Base-by-base conservation (phyloP, 2,329 filamentous ascomycete species). In the Aureobasidium namibiae region DNA sequence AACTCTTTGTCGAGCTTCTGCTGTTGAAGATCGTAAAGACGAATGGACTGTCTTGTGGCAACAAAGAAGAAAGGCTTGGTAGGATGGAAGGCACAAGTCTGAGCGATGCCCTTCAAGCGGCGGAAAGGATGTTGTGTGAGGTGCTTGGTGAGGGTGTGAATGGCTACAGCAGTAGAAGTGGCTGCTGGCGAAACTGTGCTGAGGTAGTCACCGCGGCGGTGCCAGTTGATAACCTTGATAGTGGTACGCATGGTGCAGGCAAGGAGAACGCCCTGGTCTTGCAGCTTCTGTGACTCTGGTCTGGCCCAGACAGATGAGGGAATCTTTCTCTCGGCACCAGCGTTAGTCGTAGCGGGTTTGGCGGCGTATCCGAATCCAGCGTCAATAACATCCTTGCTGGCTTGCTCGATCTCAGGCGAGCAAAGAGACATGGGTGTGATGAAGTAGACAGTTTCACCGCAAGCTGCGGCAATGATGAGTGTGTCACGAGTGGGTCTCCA, bases 61-160 rank as follows among this genome's bases (percentile, higher is more conserved):
- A 99, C 90, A 70, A 97, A 97, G 77, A 99, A 92, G 52, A 96
- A 84, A 0, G 94, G 92, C 65, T 91, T 87, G 41, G 87, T 89
- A 1, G 94, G 94, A 73, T 99, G 95, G 81, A 99, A 99, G 66
- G 92, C 90, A 4, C 91, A 92, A 1, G 88, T 88, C 74, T 97
- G 92, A 1, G 92, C 90, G 49, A 90, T 85, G 61, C 85, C 85
- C 68, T 84, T 84, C 63, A 87, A 74, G 60, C 83, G 82, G 62
- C 90, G 88, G 84, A 99, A 97, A 26, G 94, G 95, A 64, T 94
- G 86, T 73, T 99, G 94, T 2, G 91, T 96, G 46, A 92, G 82
- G 75, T 99, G 94, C 73, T 95, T 96, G 60, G 89, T 94, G 62
- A 99, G 79, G 0, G 92, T 96, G 76, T 99, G 94, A 63, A 99